A percentile compares a stretch with the other conserved stretches of the same genome.
Conservation (phyloP, 345 rosid genomes). For the Gossypium rotundifolium region DNA sequence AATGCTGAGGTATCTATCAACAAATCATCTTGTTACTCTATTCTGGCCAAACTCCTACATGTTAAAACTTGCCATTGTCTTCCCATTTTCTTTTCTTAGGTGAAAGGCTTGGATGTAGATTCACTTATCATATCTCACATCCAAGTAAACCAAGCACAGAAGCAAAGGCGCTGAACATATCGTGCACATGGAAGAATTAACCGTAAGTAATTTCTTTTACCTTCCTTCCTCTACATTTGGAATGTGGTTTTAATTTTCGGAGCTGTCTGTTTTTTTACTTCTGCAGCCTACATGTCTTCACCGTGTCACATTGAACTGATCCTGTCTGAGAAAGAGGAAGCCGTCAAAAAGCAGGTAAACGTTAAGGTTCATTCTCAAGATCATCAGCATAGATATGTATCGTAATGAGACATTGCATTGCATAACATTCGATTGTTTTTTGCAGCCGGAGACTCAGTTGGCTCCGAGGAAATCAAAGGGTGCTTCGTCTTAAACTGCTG, state of each 20-base stretch:
- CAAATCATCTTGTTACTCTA: neutral
- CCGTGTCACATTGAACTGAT: constrained; percentile 57
- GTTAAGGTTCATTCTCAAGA: neutral
- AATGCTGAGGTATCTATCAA: constrained; percentile 54
- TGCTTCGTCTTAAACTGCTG: neutral
- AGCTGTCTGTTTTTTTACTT: constrained; percentile 2
- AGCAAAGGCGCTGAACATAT: constrained; percentile 68
- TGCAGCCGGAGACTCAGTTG: constrained; percentile 59
- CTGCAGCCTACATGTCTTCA: constrained; percentile 68
- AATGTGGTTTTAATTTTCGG: neutral
- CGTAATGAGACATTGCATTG: neutral
- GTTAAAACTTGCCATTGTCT: neutral
- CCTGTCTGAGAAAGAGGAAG: constrained; percentile 40
- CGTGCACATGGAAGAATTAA: constrained; percentile 81
- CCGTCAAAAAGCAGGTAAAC: constrained; percentile 29
- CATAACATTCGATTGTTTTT: neutral
- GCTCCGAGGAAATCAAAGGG: constrained; percentile 38
- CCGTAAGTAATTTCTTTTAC: constrained; percentile 33
- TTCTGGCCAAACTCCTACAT: neutral
- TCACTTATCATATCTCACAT: constrained; percentile 59
- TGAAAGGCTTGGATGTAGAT: constrained; percentile 75
- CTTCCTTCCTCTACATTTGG: neutral
- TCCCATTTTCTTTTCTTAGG: constrained; percentile 20
- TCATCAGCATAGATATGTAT: neutral
- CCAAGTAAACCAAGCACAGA: constrained; percentile 77